A percentile compares a stretch with the other conserved stretches of the same genome.
These are phyloP conservation scores for Caryopteris hybrid DNA, from an alignment of 305 asterid species.

Conservation along the genomic window DNA sequence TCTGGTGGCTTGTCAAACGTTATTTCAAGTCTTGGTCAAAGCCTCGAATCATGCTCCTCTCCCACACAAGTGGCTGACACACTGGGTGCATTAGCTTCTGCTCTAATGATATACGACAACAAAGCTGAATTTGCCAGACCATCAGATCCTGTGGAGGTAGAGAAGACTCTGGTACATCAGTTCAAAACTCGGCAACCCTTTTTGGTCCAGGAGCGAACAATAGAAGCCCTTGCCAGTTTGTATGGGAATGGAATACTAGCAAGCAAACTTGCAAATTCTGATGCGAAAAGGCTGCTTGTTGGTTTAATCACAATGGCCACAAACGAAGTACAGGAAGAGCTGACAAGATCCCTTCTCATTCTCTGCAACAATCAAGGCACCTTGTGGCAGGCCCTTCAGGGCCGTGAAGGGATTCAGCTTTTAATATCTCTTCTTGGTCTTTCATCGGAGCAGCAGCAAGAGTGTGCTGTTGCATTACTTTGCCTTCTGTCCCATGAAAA, in stretches of 20 bases:
- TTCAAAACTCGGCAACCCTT: slow-evolving; percentile 68
- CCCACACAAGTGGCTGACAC: slow-evolving; percentile 98
- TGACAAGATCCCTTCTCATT: slow-evolving; percentile 74
- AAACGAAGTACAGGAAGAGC: slow-evolving; percentile 92
- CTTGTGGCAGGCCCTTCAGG: slow-evolving; percentile 97
- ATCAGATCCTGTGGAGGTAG: slow-evolving; percentile 89
- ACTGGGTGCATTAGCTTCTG: slow-evolving; percentile 97
- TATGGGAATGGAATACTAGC: slow-evolving; percentile 82
- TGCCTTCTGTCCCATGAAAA: slow-evolving; percentile 88
- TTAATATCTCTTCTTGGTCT: slow-evolving; percentile 97
- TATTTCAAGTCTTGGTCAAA: slow-evolving; percentile 96
- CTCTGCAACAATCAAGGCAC: slow-evolving; percentile 89
- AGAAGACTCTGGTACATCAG: slow-evolving; percentile 76
- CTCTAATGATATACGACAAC: slow-evolving; percentile 93
- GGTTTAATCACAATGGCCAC: slow-evolving; percentile 98
- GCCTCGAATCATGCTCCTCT: slow-evolving; percentile 93
- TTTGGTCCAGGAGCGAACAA: slow-evolving; percentile 92
- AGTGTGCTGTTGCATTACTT: slow-evolving; percentile 96
- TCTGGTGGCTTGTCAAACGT: slow-evolving; percentile 97
- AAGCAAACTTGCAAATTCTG: slow-evolving; percentile 79
- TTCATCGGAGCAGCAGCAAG: slow-evolving; percentile 99
- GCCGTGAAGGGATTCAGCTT: slow-evolving; percentile 98
- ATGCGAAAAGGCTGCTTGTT: slow-evolving; percentile 87
- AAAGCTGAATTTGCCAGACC: slow-evolving; percentile 80
- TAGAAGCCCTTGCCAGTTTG: slow-evolving; percentile 99